A percentile compares a stretch with the other conserved stretches of the same genome.
Conservation (phyloP, 2,329 filamentous ascomycete genomes). For the Rhinocladiella similis region DNA sequence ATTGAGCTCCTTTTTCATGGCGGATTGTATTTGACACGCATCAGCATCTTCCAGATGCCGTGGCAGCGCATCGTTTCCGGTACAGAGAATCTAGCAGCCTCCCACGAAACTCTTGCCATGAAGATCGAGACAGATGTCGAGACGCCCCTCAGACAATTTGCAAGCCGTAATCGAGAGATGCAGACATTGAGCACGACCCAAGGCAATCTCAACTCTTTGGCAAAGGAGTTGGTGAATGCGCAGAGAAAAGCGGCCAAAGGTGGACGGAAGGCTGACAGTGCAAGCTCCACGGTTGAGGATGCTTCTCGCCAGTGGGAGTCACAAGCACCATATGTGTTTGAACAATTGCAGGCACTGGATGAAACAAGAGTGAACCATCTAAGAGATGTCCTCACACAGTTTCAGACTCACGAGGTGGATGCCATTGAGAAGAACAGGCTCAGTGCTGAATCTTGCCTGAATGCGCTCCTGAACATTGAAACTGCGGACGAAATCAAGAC, state of each 20-base stretch:
- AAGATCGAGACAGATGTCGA: constrained; percentile 90
- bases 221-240: constrained; percentile 80
- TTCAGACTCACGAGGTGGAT: constrained; percentile 90
- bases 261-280: constrained; percentile 68
- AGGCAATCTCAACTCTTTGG: constrained; percentile 74
- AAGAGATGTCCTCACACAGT: constrained; percentile 86
- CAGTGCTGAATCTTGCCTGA: constrained; percentile 76
- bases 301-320: constrained; percentile 88
- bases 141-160: constrained; percentile 74
- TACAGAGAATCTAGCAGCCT: constrained; percentile 76
- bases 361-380: constrained; percentile 87
- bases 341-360: constrained; percentile 86
- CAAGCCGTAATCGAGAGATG: constrained; percentile 70
- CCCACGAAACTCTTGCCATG: constrained; percentile 76
- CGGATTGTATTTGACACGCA: constrained; percentile 2
- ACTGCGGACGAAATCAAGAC: constrained; percentile 83
- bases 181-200: constrained; percentile 78
- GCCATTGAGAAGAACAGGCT: constrained; percentile 74
- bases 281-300: constrained; percentile 71
- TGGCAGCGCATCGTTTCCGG: constrained; percentile 86
- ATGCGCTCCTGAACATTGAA: constrained; percentile 79
- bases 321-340: constrained; percentile 91
- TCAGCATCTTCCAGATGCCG: constrained; percentile 82
- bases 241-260: constrained; percentile 87
- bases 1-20: constrained; percentile 18